Conservation (phyloP, 23 red algal species). For the Cyanidioschyzon merolae region DNA sequence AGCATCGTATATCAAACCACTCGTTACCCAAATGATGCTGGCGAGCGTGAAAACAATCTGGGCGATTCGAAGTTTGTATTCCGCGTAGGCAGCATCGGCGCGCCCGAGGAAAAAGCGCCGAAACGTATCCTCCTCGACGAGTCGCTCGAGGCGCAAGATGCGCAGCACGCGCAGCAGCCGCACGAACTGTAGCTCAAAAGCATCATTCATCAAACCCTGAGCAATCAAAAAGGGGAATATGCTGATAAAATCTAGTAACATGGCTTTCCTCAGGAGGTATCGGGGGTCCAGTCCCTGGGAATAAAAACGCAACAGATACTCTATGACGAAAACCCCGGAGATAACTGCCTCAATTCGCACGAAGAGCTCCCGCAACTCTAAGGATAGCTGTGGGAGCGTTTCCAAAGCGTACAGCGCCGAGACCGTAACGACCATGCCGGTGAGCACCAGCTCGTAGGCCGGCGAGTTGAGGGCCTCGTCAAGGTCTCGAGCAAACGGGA, state of each 20-base stretch:
- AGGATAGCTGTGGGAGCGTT: conserved; percentile 1
- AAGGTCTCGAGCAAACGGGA: background rate
- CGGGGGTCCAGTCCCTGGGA: conserved; percentile 1
- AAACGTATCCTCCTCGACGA: conserved; percentile 14
- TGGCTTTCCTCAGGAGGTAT: conserved; percentile 3
- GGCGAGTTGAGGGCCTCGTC: conserved; percentile 12
- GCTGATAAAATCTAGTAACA: conserved; percentile 21
- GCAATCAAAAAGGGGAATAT: conserved; percentile 10
- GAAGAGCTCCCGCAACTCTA: background rate
- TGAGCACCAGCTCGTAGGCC: conserved; percentile 13
- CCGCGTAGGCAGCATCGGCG: conserved; percentile 4
- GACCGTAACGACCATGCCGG: background rate
- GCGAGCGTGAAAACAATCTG: conserved; percentile 17
- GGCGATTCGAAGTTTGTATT: conserved; percentile 9
- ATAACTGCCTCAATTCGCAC: background rate
- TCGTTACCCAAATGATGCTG: conserved; percentile 12
- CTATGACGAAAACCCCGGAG: background rate
- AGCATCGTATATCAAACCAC: conserved; percentile 8
- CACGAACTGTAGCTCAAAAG: background rate
- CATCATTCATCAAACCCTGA: background rate
- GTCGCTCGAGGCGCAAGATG: conserved; percentile 13
- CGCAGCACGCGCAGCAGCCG: conserved; percentile 16
- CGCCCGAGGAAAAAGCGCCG: conserved; percentile 9
- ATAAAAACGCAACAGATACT: conserved; percentile 22
- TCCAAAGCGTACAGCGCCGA: conserved; percentile 11